A percentile compares a stretch with the other conserved stretches of the same genome.
These are phyloP conservation scores for Helicocarpus griseus DNA, from an alignment of 2,329 filamentous ascomycete species.

Conservation along the genomic window DNA sequence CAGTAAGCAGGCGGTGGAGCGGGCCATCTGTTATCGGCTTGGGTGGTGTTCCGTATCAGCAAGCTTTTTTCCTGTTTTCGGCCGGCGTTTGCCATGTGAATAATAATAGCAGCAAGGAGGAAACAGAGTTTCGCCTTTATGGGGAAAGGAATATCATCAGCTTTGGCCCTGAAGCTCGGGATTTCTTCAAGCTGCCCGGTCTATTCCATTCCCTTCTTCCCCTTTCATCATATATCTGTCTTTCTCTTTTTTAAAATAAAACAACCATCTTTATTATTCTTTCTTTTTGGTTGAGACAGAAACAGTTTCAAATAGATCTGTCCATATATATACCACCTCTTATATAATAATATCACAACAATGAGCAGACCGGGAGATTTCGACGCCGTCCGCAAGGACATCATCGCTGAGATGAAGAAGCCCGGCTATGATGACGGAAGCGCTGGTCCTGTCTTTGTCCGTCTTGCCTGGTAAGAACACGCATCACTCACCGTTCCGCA, in stretches of 20 bases:
- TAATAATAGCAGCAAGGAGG: no score
- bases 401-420: slow-evolving; percentile 45
- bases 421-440: slow-evolving; percentile 57
- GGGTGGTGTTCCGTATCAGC: background rate
- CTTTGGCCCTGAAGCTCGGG: no score
- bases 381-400: slow-evolving; percentile 45
- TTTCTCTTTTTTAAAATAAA: background rate
- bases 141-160: background rate
- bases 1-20: no score
- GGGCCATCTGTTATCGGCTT: background rate
- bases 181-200: background rate
- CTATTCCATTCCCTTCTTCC: slow-evolving; percentile 5
- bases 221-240: slow-evolving; percentile 7
- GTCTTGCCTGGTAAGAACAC: slow-evolving; percentile 47
- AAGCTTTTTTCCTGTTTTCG: background rate
- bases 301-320: no score
- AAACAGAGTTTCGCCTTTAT: background rate
- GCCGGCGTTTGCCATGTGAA: background rate
- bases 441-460: slow-evolving; percentile 53
- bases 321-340: no score
- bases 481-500: background rate
- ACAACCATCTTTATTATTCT: no score
- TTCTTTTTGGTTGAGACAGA: no score
- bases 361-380: slow-evolving; percentile 32
- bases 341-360: slow-evolving; percentile 17